These are phyloP conservation scores for Chamaenerion angustifolium DNA, from an alignment of 345 rosid species.

Conservation along the genomic window DNA sequence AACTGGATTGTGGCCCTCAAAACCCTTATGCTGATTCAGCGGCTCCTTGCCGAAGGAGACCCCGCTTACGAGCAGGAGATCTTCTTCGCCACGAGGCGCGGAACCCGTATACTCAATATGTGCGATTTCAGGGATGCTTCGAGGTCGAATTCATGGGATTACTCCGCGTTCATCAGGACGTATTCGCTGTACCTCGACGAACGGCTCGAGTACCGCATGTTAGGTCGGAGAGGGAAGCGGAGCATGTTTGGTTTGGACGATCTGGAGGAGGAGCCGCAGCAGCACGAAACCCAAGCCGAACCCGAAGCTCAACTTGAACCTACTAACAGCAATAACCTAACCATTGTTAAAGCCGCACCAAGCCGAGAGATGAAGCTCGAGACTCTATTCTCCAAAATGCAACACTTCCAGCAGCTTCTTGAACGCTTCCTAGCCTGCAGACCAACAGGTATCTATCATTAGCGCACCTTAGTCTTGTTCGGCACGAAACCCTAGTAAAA, in stretches of 20 bases:
- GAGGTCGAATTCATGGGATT: conserved; percentile 56
- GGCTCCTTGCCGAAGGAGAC: conserved; percentile 53
- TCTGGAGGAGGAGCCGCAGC: conserved; percentile 10
- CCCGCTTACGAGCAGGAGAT: conserved; percentile 75
- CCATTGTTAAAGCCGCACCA: conserved; percentile 25
- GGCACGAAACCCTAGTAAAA: no score
- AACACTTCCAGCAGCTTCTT: conserved; percentile 65
- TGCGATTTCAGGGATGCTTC: conserved; percentile 65
- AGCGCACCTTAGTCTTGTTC: no score
- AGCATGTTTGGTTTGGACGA: conserved; percentile 32
- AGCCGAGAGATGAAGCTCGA: conserved; percentile 50
- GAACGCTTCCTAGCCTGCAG: conserved; percentile 76
- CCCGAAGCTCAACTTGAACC: neutral
- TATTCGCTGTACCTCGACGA: conserved; percentile 69
- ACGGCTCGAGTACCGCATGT: conserved; percentile 60
- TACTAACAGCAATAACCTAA: conserved; percentile 4
- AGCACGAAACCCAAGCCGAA: no score
- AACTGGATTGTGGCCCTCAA: conserved; percentile 87
- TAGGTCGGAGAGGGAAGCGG: conserved; percentile 40
- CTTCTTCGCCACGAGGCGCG: conserved; percentile 75
- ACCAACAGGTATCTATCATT: conserved; percentile 56
- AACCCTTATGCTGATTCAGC: conserved; percentile 54
- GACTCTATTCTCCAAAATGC: conserved; percentile 39
- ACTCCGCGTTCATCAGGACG: conserved; percentile 70
- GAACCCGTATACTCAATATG: conserved; percentile 71